phyloP scores from a whole-genome alignment of 140 eudicot species.

The Anethum foeniculum region DNA sequence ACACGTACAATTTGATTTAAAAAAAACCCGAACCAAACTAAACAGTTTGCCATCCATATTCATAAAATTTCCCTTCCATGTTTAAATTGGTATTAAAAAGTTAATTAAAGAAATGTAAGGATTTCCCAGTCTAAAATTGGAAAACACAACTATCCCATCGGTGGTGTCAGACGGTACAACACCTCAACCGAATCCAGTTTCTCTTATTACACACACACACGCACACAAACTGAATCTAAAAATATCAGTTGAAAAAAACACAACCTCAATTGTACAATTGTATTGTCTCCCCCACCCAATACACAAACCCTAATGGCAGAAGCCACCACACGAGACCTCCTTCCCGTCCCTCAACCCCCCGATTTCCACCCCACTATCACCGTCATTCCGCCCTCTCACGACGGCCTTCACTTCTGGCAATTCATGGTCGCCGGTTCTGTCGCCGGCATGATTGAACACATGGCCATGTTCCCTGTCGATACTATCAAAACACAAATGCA shows the following conservation, averaged over 20 bases:
- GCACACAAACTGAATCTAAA: background rate
- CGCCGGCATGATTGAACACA: slow-evolving; percentile 19
- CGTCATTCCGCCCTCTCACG: background rate
- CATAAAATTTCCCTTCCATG: no score
- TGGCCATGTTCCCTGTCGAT: slow-evolving; percentile 18
- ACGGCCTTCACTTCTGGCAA: slow-evolving; percentile 14
- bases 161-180: background rate
- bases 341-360: slow-evolving; percentile 23
- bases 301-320: slow-evolving; percentile 23
- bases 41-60: no score
- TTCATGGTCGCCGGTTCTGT: slow-evolving; percentile 16
- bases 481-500: slow-evolving; percentile 15
- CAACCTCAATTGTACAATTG: no score
- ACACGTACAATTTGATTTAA: no score
- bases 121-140: background rate
- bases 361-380: slow-evolving; percentile 1
- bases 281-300: slow-evolving; percentile 1
- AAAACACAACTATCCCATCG: background rate
- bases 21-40: no score
- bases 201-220: background rate
- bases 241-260: background rate
- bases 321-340: slow-evolving; percentile 40
- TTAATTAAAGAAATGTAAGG: no score
- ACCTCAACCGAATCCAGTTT: background rate
- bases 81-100: no score